Base-by-base conservation (phyloP, 257 asterid genomes). In the Solanum sejunctum region DNA sequence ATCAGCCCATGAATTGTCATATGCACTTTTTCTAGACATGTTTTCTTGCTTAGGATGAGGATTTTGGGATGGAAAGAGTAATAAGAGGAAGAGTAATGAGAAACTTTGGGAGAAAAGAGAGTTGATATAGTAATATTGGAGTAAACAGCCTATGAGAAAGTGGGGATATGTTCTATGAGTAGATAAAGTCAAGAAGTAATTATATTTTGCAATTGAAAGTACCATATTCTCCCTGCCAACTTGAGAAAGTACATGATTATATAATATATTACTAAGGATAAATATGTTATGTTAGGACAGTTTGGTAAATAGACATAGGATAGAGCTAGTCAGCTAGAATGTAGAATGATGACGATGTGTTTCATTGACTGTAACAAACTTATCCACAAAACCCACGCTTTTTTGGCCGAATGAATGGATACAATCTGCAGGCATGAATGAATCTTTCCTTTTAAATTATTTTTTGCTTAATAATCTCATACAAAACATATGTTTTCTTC, bases 1-100 rank as follows among this genome's bases (percentile, higher is more conserved):
- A 87, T 95, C 98, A 20, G 98, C 98, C 98, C 98, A 95, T 66
- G 95, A 91, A 5, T 90, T 89, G 23, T 90, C 88, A 70, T 84
- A 69, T 55, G 45, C 21, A 45, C 43, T 54, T 3, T 69, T 84
- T 23, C 11, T 70, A 11, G 73, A 41, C 85, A 84, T 83, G 9
- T 56, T 17, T 36, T 23, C 26, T 67, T 52, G 47, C n/a, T 60
- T 26, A 15, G 83, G 26, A 60, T 12, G 47, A 45, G 18, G 20
- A 56, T 56, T 56, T n/a, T 12, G 41, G 4, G 1, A 23, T 21
- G 15, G 23, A 23, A 17, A 49, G 15, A 26, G 8, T 9, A 12
- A 11, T 2, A 23, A 77, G 11, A 77, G 64, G 61, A 78, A 52
- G 47, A 77, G 81, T 12, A 73, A 75, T 13, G 32, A 73, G 47